Conservation (phyloP, 352 stramenopile species). For the Thalassiosira hispida region DNA sequence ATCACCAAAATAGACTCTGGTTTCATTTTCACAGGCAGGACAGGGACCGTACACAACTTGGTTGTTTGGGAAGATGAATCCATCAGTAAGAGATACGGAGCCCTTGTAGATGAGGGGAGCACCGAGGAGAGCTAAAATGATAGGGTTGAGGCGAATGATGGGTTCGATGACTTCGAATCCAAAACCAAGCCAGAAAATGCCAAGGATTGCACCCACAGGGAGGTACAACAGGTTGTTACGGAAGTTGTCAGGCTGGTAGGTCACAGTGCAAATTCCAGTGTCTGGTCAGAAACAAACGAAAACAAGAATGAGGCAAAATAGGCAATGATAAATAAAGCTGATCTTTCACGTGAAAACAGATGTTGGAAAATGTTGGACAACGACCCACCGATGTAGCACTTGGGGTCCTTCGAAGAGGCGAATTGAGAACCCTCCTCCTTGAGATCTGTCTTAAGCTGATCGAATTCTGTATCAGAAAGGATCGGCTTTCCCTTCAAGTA, state of each 20-base stretch:
- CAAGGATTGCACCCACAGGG: slow-evolving; percentile 65
- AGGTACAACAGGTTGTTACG: slow-evolving; percentile 82
- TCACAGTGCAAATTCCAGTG: slow-evolving; percentile 88
- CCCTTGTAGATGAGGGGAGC: slow-evolving; percentile 71
- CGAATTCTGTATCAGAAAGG: slow-evolving; percentile 83
- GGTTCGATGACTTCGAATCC: slow-evolving; percentile 79
- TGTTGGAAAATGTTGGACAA: background rate
- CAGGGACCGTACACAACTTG: slow-evolving; percentile 85
- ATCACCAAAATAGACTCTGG: slow-evolving; percentile 87
- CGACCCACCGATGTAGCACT: slow-evolving; percentile 84
- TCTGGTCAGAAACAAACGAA: slow-evolving; percentile 56
- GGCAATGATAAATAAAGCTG: background rate
- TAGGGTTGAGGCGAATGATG: slow-evolving; percentile 81
- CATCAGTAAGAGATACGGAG: slow-evolving; percentile 65
- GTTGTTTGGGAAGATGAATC: slow-evolving; percentile 77
- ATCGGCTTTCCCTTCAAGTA: slow-evolving; percentile 77
- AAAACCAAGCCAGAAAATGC: slow-evolving; percentile 75
- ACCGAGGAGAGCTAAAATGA: slow-evolving; percentile 79
- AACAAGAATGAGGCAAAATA: slow-evolving; percentile 52
- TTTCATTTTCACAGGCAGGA: slow-evolving; percentile 82
- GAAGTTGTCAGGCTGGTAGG: slow-evolving; percentile 80
- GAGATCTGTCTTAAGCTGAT: slow-evolving; percentile 83
- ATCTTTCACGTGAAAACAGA: too few species aligned
- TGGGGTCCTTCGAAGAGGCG: slow-evolving; percentile 85
- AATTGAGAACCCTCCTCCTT: slow-evolving; percentile 78